These are phyloP conservation scores for Iberis pinnata DNA, from an alignment of 345 rosid species.

Conservation along the genomic window DNA sequence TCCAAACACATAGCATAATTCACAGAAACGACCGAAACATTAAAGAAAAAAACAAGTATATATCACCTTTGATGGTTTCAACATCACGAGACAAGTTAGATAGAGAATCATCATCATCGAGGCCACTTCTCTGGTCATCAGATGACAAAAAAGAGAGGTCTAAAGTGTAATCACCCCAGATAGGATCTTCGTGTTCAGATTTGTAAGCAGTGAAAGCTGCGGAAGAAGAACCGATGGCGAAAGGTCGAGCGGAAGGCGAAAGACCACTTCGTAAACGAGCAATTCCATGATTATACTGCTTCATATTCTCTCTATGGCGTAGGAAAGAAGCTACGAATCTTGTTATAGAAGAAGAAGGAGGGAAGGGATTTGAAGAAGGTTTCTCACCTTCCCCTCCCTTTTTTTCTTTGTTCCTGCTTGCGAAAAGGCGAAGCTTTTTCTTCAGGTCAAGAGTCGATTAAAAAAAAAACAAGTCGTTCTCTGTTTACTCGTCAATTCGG, in stretches of 20 bases:
- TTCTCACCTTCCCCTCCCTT: conserved; percentile 24
- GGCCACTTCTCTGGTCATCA: conserved; percentile 26
- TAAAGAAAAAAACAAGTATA: background rate
- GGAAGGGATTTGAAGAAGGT: conserved; percentile 22
- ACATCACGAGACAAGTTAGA: conserved; percentile 27
- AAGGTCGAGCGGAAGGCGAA: conserved; percentile 12
- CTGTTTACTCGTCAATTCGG: conserved; percentile 24
- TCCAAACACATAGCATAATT: background rate
- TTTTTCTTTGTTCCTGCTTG: background rate
- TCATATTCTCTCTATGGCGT: conserved; percentile 18
- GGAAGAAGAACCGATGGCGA: conserved; percentile 19
- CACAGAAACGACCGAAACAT: background rate
- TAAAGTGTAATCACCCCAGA: conserved; percentile 26
- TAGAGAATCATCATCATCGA: conserved; percentile 18
- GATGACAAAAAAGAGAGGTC: conserved; percentile 31
- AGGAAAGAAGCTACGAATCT: background rate
- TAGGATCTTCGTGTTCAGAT: conserved; percentile 23
- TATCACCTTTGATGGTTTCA: conserved; percentile 22
- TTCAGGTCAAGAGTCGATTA: conserved; percentile 22
- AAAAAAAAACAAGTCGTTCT: background rate
- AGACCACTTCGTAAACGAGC: conserved; percentile 23
- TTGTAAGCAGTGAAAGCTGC: conserved; percentile 9
- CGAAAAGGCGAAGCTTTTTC: conserved; percentile 8
- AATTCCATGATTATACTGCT: conserved; percentile 16
- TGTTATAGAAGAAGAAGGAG: conserved; percentile 4